Evolutionary conservation across 345 rosid species (phyloP).

Genomic region (Aethionema arabicum): DNA sequence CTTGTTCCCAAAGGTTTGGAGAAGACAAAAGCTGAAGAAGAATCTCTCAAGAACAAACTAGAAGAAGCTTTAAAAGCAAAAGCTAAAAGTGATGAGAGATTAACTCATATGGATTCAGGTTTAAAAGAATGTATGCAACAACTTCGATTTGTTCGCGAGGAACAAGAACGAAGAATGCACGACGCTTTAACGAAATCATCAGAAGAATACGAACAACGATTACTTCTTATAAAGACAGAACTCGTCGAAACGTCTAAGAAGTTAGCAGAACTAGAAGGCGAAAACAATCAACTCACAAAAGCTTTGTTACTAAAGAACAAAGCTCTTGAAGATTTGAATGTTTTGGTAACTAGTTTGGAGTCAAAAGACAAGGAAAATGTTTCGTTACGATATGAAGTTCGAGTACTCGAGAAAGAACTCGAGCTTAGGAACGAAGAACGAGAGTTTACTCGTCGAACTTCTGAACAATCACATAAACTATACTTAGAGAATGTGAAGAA

Average conservation of each 20-base stretch:
- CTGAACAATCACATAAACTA: slow-evolving; percentile 75
- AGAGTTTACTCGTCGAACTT: slow-evolving; percentile 69
- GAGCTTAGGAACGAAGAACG: slow-evolving; percentile 91
- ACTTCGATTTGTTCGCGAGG: slow-evolving; percentile 70
- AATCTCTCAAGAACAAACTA: slow-evolving; percentile 53
- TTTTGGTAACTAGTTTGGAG: slow-evolving; percentile 56
- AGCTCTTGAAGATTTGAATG: slow-evolving; percentile 55
- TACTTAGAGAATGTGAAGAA: slow-evolving; percentile 79
- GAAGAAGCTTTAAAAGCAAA: slow-evolving; percentile 59
- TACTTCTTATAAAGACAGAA: slow-evolving; percentile 48
- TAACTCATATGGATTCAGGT: slow-evolving; percentile 58
- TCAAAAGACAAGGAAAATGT: slow-evolving; percentile 66
- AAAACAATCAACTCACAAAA: slow-evolving; percentile 56
- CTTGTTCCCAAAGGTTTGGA: slow-evolving; percentile 51
- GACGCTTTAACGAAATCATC: slow-evolving; percentile 71
- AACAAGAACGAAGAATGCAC: slow-evolving; percentile 77
- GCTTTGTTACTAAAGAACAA: slow-evolving; percentile 61
- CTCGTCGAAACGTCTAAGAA: slow-evolving; percentile 49
- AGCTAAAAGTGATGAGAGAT: slow-evolving; percentile 52
- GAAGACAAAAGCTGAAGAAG: slow-evolving; percentile 59
- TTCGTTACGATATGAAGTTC: slow-evolving; percentile 77
- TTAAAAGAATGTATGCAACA: slow-evolving; percentile 86
- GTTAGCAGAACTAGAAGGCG: slow-evolving; percentile 53
- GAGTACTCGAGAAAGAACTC: slow-evolving; percentile 84
- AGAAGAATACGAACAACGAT: slow-evolving; percentile 52